A percentile compares a stretch with the other conserved stretches of the same genome.
phyloP scores from a whole-genome alignment of 164 flowering plant genomes.

The Umbellularia californica region DNA sequence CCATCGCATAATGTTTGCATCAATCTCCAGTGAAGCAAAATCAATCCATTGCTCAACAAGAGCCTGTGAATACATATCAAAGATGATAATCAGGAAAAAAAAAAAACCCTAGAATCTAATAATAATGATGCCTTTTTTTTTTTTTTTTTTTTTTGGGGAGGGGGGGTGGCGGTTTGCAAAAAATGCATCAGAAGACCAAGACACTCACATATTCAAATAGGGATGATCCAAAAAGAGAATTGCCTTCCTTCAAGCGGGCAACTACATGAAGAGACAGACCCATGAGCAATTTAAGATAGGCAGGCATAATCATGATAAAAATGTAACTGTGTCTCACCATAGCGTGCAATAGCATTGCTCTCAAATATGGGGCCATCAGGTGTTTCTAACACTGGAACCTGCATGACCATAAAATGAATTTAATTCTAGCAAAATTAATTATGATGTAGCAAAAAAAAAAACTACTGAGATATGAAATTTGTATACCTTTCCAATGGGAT shows the following conservation, averaged over 20 bases:
- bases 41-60: slow-evolving; percentile 90
- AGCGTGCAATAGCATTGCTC: slow-evolving; percentile 86
- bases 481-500: slow-evolving; percentile 77
- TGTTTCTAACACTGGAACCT: slow-evolving; percentile 82
- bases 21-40: slow-evolving; percentile 68
- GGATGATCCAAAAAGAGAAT: slow-evolving; percentile 62
- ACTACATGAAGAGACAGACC: slow-evolving; percentile 40
- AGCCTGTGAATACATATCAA: slow-evolving; percentile 28
- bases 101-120: neutral
- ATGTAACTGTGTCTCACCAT: slow-evolving; percentile 35
- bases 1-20: slow-evolving; percentile 46
- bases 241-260: slow-evolving; percentile 53
- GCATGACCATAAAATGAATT: slow-evolving; percentile 2
- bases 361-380: slow-evolving; percentile 79
- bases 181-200: no score
- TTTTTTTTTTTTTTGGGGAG: no score
- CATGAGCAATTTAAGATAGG: neutral
- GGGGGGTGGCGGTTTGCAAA: neutral
- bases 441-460: neutral
- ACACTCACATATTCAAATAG: slow-evolving; percentile 65
- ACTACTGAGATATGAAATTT: neutral
- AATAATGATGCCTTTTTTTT: no score
- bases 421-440: neutral
- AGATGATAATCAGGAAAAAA: neutral
- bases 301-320: no score